These are phyloP conservation scores for Nadsonia starkeyi-henricii DNA, from an alignment of 1,139 yeast genomes.

Conservation along the genomic window DNA sequence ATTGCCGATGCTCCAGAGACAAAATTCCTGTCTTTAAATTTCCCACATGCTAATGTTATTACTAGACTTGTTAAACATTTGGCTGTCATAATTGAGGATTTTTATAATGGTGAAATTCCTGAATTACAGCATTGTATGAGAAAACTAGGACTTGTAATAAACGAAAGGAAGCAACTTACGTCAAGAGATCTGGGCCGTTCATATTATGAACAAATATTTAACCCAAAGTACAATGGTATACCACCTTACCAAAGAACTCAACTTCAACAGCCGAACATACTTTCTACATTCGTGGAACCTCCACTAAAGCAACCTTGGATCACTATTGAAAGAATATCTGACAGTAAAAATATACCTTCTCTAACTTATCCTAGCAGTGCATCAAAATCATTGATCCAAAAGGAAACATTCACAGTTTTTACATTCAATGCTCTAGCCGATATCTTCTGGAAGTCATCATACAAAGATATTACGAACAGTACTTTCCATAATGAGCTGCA, in stretches of 20 bases:
- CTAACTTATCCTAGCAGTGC: background rate
- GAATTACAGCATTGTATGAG: background rate
- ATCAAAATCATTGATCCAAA: background rate
- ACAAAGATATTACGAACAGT: background rate
- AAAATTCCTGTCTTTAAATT: background rate
- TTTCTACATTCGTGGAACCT: background rate
- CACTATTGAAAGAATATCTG: background rate
- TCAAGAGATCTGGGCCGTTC: background rate
- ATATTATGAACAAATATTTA: background rate
- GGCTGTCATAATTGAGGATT: background rate
- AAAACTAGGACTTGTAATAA: background rate
- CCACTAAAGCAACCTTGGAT: background rate
- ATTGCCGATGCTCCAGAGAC: background rate
- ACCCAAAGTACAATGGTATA: background rate
- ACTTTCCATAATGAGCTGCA: background rate
- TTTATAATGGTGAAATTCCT: background rate
- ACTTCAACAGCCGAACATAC: background rate
- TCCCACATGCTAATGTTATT: background rate
- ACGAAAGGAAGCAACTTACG: background rate
- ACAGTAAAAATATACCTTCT: background rate
- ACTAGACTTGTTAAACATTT: background rate
- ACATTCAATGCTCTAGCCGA: background rate
- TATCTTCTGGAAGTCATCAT: background rate
- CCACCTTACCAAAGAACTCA: background rate
- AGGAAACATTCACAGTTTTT: background rate